phyloP scores from a whole-genome alignment of 257 asterid genomes.

The Mitragyna speciosa region DNA sequence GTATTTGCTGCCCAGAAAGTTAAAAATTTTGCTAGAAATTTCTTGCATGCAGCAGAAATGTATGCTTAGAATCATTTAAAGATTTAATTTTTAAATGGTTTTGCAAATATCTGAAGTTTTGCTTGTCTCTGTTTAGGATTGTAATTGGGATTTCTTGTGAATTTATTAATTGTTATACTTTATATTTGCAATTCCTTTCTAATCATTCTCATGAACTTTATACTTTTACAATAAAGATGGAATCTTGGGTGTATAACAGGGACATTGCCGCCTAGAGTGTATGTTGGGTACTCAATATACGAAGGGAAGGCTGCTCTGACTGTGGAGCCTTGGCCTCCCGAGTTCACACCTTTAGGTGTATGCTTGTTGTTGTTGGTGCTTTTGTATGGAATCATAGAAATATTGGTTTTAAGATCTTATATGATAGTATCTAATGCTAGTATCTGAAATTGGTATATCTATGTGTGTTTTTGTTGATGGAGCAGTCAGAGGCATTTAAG shows the following conservation, averaged over 20 bases:
- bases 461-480: conserved; percentile 23
- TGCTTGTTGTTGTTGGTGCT: conserved; percentile 24
- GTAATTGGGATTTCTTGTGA: background rate
- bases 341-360: conserved; percentile 78
- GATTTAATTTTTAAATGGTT: background rate
- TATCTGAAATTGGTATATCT: conserved; percentile 6
- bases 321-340: conserved; percentile 83
- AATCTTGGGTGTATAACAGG: conserved; percentile 36
- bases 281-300: conserved; percentile 78
- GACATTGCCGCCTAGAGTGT: conserved; percentile 63
- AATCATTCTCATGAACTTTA: conserved; percentile 5
- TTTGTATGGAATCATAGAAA: background rate
- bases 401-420: background rate
- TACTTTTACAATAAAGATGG: background rate
- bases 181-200: background rate
- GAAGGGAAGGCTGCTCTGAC: conserved; percentile 96
- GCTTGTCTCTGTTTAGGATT: too few species aligned
- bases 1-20: background rate
- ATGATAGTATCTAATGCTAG: background rate
- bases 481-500: conserved; percentile 92
- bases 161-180: background rate
- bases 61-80: background rate
- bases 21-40: background rate
- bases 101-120: background rate
- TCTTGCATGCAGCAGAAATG: background rate